Conservation (phyloP, 75 land plant genomes). For the Pinus albicaulis region DNA sequence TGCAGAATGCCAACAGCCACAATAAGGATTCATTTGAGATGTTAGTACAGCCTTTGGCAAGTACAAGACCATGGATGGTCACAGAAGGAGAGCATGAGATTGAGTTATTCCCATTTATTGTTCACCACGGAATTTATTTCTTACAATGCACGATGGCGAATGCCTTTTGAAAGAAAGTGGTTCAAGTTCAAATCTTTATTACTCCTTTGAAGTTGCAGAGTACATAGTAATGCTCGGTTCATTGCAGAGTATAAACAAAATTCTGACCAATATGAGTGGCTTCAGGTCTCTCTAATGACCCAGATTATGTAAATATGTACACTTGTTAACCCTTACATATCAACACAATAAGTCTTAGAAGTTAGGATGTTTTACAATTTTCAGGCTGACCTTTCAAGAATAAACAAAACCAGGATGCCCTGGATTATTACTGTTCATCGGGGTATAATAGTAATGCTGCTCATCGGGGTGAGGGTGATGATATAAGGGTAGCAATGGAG, state of each 20-base stretch:
- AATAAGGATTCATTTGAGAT: slow-evolving; percentile 57
- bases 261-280: slow-evolving; percentile 57
- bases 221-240: slow-evolving; percentile 63
- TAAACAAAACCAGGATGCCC: slow-evolving; percentile 40
- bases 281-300: slow-evolving; percentile 57
- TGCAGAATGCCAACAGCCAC: slow-evolving; percentile 49
- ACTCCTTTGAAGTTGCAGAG: slow-evolving; percentile 60
- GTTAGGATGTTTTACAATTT: slow-evolving; percentile 10
- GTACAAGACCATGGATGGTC: slow-evolving; percentile 57
- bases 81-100: slow-evolving; percentile 59
- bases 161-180: slow-evolving; percentile 61
- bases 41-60: slow-evolving; percentile 49
- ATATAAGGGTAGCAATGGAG: slow-evolving; percentile 47
- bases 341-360: neutral
- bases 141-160: slow-evolving; percentile 52
- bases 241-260: slow-evolving; percentile 16
- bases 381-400: slow-evolving; percentile 41
- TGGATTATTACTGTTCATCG: slow-evolving; percentile 51
- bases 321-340: neutral
- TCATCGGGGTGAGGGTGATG: slow-evolving; percentile 42
- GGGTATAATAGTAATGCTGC: slow-evolving; percentile 54
- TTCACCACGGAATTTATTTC: slow-evolving; percentile 32
- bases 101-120: slow-evolving; percentile 40
- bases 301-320: neutral
- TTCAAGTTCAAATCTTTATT: slow-evolving; percentile 56